Base-by-base conservation (phyloP, 2,329 filamentous ascomycete genomes). In the Fusarium xylarioides region DNA sequence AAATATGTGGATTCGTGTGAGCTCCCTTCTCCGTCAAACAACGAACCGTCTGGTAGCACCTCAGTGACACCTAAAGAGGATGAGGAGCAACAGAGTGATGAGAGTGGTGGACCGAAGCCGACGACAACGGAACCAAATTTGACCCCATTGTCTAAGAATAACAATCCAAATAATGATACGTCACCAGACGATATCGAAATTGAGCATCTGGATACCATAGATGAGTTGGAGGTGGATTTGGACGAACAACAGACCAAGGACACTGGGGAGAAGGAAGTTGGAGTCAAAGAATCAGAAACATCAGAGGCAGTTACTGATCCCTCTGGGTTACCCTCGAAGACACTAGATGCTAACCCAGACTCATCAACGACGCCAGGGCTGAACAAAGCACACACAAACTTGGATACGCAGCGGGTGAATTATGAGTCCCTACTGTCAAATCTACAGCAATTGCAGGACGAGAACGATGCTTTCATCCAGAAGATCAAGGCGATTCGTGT, bases 141-240 rank as follows among this genome's bases (percentile, higher is more conserved):
- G 9, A 28, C 38, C 37, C 53, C 47, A 21, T 63, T 50, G 52
- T 47, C 53, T 21, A 75, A 75, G 35, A 62, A 46, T 26, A 75
- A 74, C n/a, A 50, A 38, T 6, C 11, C 65, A 16, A 67, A n/a
- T 32, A 66, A 61, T 43, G 82, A 83, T 18, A 55, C 79, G 8
- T 78, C 74, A 9, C 85, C 85, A 1, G 86, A 88, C 5, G 86
- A 89, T 62, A 87, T 89, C 55, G 81, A 87, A 50, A 83, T 89
- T 30, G 83, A 85, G 66, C 83, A 83, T 47, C 30, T 79, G 23
- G 79, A 80, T 38, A 72, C 50, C 10, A 56, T 74, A 34, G 77
- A 78, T 19, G 79, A 81, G 46, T 62, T 73, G 11, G 68, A 75
- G 11, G 76, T 78, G 6, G 79, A 78, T 26, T 68, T 52, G 7